phyloP scores from a whole-genome alignment of 768 basidiomycete genomes.

The Lactarius sanguifluus region DNA sequence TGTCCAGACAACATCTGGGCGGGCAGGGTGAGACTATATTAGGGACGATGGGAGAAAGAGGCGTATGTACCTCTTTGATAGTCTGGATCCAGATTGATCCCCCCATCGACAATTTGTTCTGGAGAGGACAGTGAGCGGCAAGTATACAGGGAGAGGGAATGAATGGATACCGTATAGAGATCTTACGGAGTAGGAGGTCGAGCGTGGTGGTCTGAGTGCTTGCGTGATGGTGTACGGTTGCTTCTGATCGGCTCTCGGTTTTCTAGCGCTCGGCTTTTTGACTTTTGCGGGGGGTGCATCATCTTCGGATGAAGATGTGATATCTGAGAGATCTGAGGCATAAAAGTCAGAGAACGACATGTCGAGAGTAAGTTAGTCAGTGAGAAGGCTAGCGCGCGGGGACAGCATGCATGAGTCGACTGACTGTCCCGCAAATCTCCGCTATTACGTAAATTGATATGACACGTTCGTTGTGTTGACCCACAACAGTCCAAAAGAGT shows the following conservation, averaged over 20 bases:
- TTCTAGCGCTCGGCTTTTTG: constrained; percentile 20
- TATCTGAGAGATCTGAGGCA: constrained; percentile 36
- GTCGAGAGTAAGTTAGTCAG: background rate
- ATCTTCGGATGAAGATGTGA: constrained; percentile 32
- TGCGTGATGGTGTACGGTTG: constrained; percentile 26
- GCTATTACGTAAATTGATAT: background rate
- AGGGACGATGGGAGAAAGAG: background rate
- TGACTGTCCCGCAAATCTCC: background rate
- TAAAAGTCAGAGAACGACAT: constrained; percentile 33
- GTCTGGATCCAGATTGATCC: constrained; percentile 72
- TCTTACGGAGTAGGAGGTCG: constrained; percentile 37
- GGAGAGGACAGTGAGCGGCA: constrained; percentile 3
- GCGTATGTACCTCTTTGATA: constrained; percentile 70
- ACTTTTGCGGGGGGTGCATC: constrained; percentile 22
- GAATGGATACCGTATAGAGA: constrained; percentile 35
- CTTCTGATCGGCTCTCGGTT: background rate
- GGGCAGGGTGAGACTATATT: background rate
- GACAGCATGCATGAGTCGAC: background rate
- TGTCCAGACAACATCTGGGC: constrained; percentile 74
- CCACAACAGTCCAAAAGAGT: background rate
- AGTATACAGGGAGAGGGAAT: background rate
- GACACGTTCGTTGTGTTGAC: no score
- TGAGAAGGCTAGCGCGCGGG: background rate
- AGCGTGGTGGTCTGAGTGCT: constrained; percentile 31
- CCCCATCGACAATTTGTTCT: constrained; percentile 65